Evolutionary conservation across 2,329 filamentous ascomycete genomes (phyloP), one percentile per base, ranked within the genome.

Genomic region (Amylocarpus encephaloides): DNA sequence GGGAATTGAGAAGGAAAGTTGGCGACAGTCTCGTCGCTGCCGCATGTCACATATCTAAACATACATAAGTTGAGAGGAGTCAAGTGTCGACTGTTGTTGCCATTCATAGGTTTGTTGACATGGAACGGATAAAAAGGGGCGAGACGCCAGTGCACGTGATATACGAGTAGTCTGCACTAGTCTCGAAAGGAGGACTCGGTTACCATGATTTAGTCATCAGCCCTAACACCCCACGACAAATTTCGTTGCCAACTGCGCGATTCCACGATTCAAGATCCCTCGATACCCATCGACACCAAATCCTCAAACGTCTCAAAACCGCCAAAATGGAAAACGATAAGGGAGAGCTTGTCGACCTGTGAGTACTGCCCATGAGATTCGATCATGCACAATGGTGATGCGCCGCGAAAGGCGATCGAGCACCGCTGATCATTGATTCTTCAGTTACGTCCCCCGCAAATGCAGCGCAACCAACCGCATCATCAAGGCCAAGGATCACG

Each of bases 401-500:
- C 22, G 22, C 22, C 22, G 22, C 22, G 22, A 26, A 26, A 26
- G 7, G 22, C 7, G 13, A 40, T 16, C 5, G n/a, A 15, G 16
- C n/a, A 40, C 10, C 16, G 16, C 38, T 40, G 38, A 40, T 18
- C 5, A 11, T 15, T 5, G 5, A 7, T 56, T 52, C 52, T 61
- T 59, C 71, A 94, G 89, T 74, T 95, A 95, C 85, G 88, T 95
- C 81, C 90, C 90, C 73, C 89, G 92, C 82, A 97, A 96, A 82
- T 97, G 92, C 88, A 89, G 83, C 75, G 91, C 91, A 67, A 95
- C 92, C 75, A 94, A 95, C 88, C 89, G 93, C 78, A 96, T 97
- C 82, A 97, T 98, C 85, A 96, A 96, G 82, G 90, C 93, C 80
- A 96, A 97, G 81, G 93, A 98, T 79, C 93, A 98, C 83, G 92